Evolutionary conservation across 2,329 filamentous ascomycete species (phyloP).

Genomic region (Aspergillus cejpii): DNA sequence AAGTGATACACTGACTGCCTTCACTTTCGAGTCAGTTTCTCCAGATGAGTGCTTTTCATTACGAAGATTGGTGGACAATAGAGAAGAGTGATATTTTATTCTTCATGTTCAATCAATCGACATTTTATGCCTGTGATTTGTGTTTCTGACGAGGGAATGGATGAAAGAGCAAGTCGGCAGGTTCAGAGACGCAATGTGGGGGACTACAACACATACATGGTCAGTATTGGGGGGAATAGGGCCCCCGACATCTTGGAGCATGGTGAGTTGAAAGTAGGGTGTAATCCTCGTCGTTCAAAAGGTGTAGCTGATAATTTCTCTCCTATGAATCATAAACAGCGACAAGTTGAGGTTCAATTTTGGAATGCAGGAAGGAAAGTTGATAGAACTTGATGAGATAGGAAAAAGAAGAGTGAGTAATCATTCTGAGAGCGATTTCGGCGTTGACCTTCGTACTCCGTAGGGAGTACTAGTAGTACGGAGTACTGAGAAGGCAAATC

Average conservation of each 20-base stretch:
- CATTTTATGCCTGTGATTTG: too few species aligned
- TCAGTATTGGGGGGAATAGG: slow-evolving; percentile 71
- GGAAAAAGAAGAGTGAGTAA: not conserved
- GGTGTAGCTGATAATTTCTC: not conserved
- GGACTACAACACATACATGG: slow-evolving; percentile 53
- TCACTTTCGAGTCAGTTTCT: slow-evolving; percentile 7
- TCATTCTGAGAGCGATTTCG: slow-evolving; percentile 15
- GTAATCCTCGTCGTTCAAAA: not conserved
- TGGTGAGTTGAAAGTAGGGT: slow-evolving; percentile 14
- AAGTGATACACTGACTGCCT: slow-evolving; percentile 94
- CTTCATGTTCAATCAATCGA: too few species aligned
- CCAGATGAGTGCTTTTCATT: not conserved
- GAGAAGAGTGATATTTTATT: not conserved
- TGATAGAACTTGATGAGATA: not conserved
- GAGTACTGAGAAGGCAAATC: not conserved
- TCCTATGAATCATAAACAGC: too few species aligned
- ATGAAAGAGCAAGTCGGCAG: slow-evolving; percentile 5
- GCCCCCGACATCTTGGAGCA: slow-evolving; percentile 52
- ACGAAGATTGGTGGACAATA: not conserved
- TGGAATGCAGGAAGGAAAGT: too few species aligned
- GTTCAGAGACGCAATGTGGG: slow-evolving; percentile 5
- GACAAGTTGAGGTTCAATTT: too few species aligned
- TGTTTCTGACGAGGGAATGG: too few species aligned
- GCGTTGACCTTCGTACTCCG: too few species aligned
- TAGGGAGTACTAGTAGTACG: too few species aligned